Evolutionary conservation across 2,329 filamentous ascomycete species (phyloP).

Genomic region (Coniochaeta hoffmannii): DNA sequence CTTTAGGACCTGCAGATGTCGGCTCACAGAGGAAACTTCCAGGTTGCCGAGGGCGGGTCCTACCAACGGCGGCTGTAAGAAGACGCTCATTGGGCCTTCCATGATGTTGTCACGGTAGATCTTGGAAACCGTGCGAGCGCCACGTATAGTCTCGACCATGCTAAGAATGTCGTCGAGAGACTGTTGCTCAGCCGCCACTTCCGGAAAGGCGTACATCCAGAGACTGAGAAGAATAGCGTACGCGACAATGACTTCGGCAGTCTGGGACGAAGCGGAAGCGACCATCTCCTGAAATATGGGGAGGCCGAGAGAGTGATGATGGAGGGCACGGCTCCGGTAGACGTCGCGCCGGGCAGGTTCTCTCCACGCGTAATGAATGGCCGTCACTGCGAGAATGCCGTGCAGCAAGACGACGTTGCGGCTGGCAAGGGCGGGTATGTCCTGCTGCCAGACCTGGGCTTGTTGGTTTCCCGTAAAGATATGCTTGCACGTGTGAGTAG

Average conservation of each 20-base stretch:
- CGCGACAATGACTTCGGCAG: background rate
- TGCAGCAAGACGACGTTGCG: background rate
- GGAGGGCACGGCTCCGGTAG: background rate
- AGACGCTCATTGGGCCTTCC: background rate
- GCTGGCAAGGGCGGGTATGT: background rate
- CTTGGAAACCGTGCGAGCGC: background rate
- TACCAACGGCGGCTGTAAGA: background rate
- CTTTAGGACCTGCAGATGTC: background rate
- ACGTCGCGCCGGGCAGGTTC: background rate
- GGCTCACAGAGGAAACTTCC: background rate
- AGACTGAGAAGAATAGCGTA: background rate
- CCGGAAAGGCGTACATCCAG: background rate
- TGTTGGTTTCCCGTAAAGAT: background rate
- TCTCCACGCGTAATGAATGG: slow-evolving; percentile 1
- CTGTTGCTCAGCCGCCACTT: background rate
- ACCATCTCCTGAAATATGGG: slow-evolving; percentile 1
- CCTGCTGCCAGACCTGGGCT: slow-evolving; percentile 1
- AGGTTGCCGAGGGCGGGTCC: background rate
- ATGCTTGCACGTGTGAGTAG: slow-evolving; percentile 1
- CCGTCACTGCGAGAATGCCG: background rate
- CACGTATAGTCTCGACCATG: background rate
- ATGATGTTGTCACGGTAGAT: background rate
- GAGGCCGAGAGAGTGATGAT: background rate
- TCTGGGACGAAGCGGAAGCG: background rate
- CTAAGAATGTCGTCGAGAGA: slow-evolving; percentile 2